A percentile compares a stretch with the other conserved stretches of the same genome.
Evolutionary conservation across 306 rosid species (phyloP).

Genomic region (Cucumis hystrix): DNA sequence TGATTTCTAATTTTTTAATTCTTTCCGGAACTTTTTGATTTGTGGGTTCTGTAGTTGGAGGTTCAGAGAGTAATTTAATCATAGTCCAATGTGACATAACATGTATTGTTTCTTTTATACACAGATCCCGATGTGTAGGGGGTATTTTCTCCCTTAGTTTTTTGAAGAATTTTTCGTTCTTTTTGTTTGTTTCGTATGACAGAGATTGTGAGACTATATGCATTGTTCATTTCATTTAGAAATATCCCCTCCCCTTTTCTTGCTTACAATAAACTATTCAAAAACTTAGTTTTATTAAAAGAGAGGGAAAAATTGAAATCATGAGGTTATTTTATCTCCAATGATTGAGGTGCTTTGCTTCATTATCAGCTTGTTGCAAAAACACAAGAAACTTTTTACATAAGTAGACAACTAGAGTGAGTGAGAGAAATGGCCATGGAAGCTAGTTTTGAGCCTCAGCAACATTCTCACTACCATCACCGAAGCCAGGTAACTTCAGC

Average conservation of each 20-base stretch:
- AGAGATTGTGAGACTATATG: neutral
- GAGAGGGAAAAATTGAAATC: neutral
- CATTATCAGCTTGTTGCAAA: neutral
- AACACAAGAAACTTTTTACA: neutral
- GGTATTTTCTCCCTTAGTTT: neutral
- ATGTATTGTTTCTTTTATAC: neutral
- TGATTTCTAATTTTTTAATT: too few species aligned
- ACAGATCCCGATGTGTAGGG: neutral
- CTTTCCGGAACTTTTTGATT: neutral
- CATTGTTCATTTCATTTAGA: neutral
- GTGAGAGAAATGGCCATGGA: neutral
- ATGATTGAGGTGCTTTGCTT: conserved; percentile 10
- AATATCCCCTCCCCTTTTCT: neutral
- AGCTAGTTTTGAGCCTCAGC: conserved; percentile 16
- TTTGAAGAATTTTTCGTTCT: neutral
- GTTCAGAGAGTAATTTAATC: neutral
- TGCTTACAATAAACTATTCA: neutral
- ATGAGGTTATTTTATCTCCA: neutral
- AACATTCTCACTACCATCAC: conserved; percentile 24
- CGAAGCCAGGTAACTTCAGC: conserved; percentile 24
- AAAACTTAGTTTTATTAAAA: neutral
- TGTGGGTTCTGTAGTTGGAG: neutral
- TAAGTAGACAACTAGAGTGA: neutral
- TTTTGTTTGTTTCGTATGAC: conserved; percentile 42
- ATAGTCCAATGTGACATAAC: neutral